Percentiles rank a stretch among this genome's conserved stretches.
phyloP scores from a whole-genome alignment of 441 rosid species.

The Gossypium laxum region DNA sequence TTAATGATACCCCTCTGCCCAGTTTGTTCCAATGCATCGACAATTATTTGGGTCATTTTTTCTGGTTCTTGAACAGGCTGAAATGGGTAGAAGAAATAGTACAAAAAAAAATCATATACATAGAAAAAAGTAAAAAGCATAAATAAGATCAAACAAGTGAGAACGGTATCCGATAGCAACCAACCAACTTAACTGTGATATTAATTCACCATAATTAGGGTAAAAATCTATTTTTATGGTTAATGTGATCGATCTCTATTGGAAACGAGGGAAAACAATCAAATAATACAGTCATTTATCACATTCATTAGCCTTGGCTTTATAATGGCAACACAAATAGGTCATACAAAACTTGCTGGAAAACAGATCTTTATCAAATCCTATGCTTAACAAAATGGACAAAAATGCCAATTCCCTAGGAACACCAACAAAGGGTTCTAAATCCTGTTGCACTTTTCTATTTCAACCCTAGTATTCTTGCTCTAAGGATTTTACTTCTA shows the following conservation, averaged over 20 bases:
- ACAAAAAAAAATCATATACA: background rate
- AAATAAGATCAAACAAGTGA: background rate
- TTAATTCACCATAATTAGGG: background rate
- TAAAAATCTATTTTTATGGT: background rate
- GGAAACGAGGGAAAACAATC: background rate
- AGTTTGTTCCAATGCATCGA: conserved; percentile 66
- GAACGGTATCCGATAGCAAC: background rate
- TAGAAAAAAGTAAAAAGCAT: background rate
- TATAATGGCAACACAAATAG: background rate
- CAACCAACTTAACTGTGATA: background rate
- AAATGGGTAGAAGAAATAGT: conserved; percentile 13
- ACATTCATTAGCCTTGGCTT: background rate
- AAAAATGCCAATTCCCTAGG: background rate
- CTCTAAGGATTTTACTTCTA: background rate
- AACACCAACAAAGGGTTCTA: background rate
- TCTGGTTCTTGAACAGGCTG: conserved; percentile 93
- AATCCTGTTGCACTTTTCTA: background rate
- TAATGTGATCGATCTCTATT: background rate
- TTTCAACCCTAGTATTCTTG: background rate
- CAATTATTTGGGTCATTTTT: conserved; percentile 78
- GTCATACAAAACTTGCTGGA: background rate
- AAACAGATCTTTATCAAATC: background rate
- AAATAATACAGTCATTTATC: background rate
- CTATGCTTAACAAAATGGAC: background rate
- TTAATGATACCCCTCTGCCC: conserved; percentile 93